phyloP scores from a whole-genome alignment of 2,329 filamentous ascomycete species.

The Whalleya microplaca region DNA sequence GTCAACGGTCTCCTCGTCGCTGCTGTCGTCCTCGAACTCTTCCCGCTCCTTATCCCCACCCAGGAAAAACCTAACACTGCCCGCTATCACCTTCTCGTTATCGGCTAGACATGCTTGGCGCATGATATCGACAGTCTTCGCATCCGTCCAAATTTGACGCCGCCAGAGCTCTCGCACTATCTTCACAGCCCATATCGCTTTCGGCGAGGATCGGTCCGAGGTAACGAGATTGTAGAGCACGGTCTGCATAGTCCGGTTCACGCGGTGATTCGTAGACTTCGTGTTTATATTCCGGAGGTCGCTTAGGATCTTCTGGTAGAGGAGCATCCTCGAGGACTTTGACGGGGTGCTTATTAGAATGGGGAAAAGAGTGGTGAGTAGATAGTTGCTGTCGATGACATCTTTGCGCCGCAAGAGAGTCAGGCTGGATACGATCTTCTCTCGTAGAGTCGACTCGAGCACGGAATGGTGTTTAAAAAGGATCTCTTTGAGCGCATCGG shows the following conservation, averaged over 20 bases:
- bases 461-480: constrained; percentile 80
- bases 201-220: constrained; percentile 80
- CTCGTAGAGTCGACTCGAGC: constrained; percentile 81
- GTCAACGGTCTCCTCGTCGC: constrained; percentile 78
- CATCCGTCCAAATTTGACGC: constrained; percentile 92
- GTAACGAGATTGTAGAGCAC: constrained; percentile 91
- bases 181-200: constrained; percentile 94
- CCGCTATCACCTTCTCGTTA: constrained; percentile 89
- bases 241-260: constrained; percentile 92
- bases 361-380: constrained; percentile 92
- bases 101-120: constrained; percentile 87
- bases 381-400: constrained; percentile 79
- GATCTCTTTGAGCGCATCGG: constrained; percentile 79
- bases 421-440: constrained; percentile 92
- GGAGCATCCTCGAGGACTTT: constrained; percentile 80
- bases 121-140: constrained; percentile 97
- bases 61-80: constrained; percentile 91
- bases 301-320: constrained; percentile 85
- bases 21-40: constrained; percentile 86
- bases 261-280: constrained; percentile 85
- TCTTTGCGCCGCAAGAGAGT: constrained; percentile 90
- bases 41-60: constrained; percentile 96
- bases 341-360: constrained; percentile 90
- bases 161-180: constrained; percentile 96
- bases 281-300: constrained; percentile 88